phyloP scores from a whole-genome alignment of 2,329 filamentous ascomycete species.

The Emergomyces pasteurianus region DNA sequence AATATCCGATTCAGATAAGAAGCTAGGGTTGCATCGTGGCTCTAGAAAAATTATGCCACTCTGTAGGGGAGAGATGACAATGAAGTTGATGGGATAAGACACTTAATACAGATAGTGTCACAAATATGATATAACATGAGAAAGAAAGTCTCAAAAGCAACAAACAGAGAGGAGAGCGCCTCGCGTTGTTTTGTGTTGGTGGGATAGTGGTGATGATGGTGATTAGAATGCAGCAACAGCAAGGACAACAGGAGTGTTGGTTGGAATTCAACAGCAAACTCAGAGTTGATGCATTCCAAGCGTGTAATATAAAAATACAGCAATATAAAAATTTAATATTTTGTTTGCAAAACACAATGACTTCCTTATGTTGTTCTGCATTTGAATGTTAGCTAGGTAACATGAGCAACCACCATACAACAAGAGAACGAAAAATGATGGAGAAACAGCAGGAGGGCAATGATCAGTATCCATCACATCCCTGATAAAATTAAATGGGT shows the following conservation, averaged over 20 bases:
- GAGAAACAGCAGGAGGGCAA: not conserved
- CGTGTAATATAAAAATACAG: too few species aligned
- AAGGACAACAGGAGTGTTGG: not conserved
- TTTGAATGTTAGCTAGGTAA: not conserved
- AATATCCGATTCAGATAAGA: not conserved
- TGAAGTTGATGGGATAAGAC: not conserved
- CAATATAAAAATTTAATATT: not conserved
- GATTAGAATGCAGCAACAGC: not conserved
- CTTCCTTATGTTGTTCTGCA: not conserved
- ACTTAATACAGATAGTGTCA: not conserved
- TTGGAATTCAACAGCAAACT: not conserved
- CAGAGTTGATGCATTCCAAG: not conserved
- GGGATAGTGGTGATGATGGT: constrained; percentile 26
- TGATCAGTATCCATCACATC: not conserved
- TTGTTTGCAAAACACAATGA: not conserved
- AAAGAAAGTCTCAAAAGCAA: not conserved
- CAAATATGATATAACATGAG: not conserved
- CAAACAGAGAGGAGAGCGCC: not conserved
- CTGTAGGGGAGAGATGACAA: not conserved
- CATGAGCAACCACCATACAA: not conserved
- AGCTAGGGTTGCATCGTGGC: not conserved
- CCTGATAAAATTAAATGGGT: not conserved
- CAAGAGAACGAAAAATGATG: not conserved
- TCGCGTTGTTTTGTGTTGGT: not conserved
- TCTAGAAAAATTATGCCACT: not conserved